These are phyloP conservation scores for Pichia sp. DNA, from an alignment of 1,139 yeast genomes.

Conservation along the genomic window DNA sequence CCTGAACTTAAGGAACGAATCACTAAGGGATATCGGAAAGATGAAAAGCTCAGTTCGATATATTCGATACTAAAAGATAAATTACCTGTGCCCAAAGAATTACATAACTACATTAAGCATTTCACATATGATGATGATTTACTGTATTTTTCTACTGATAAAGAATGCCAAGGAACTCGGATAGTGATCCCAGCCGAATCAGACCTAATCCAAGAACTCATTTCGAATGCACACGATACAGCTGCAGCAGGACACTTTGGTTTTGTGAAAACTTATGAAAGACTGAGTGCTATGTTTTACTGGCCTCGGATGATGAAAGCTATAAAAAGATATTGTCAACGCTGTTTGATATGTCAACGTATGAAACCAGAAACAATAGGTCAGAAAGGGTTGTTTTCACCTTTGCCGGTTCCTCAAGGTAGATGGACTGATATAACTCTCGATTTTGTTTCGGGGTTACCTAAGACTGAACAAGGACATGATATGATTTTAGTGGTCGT, in stretches of 20 bases:
- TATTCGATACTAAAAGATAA: neutral
- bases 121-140: neutral
- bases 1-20: neutral
- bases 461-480: neutral
- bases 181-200: neutral
- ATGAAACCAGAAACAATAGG: neutral
- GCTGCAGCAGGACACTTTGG: conserved; percentile 8
- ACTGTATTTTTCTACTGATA: neutral
- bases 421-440: conserved; percentile 10
- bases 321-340: neutral
- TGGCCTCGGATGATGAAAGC: conserved; percentile 7
- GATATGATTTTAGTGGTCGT: conserved; percentile 5
- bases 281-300: neutral
- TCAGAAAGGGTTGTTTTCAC: conserved; percentile 7
- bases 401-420: conserved; percentile 4
- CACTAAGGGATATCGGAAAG: neutral
- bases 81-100: neutral
- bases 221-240: neutral
- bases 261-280: neutral
- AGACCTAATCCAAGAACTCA: neutral
- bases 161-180: neutral
- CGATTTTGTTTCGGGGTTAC: conserved; percentile 9
- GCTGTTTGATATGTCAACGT: conserved; percentile 5
- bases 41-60: neutral
- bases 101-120: conserved; percentile 4